Conservation (phyloP, 352 stramenopile genomes). For the Phytophthora tubulina region DNA sequence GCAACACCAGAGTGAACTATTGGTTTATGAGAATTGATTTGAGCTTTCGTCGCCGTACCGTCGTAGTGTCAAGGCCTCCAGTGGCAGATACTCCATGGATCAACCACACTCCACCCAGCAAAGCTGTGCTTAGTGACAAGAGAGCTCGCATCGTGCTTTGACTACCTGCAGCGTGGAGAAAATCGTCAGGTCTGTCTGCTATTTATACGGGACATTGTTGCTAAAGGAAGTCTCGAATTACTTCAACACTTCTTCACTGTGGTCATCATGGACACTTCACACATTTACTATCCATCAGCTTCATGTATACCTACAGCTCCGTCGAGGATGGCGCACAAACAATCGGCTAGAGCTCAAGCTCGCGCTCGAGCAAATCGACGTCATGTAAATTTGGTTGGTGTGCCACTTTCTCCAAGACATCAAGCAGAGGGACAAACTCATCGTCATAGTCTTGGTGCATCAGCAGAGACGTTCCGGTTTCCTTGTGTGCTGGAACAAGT, state of each 20-base stretch:
- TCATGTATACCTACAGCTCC: conserved; percentile 19
- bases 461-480: conserved; percentile 44
- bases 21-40: not conserved
- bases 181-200: conserved; percentile 9
- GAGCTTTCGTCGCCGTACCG: conserved; percentile 6
- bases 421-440: conserved; percentile 5
- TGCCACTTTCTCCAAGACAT: conserved; percentile 3
- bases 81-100: conserved; percentile 1
- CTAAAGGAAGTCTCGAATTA: conserved; percentile 4
- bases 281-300: conserved; percentile 24
- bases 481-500: conserved; percentile 45
- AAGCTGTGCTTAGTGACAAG: not conserved
- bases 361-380: conserved; percentile 27
- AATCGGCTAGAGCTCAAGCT: conserved; percentile 36
- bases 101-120: not conserved
- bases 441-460: not conserved
- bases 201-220: conserved; percentile 20
- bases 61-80: conserved; percentile 18
- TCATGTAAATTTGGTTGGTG: conserved; percentile 16
- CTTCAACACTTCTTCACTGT: not conserved
- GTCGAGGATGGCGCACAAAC: conserved; percentile 36
- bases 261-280: conserved; percentile 29
- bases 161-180: too few relatives aligned
- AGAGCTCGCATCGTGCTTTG: conserved; percentile 20
- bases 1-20: too few relatives aligned